phyloP scores from a whole-genome alignment of 768 basidiomycete genomes.

The Auricularia cornea region DNA sequence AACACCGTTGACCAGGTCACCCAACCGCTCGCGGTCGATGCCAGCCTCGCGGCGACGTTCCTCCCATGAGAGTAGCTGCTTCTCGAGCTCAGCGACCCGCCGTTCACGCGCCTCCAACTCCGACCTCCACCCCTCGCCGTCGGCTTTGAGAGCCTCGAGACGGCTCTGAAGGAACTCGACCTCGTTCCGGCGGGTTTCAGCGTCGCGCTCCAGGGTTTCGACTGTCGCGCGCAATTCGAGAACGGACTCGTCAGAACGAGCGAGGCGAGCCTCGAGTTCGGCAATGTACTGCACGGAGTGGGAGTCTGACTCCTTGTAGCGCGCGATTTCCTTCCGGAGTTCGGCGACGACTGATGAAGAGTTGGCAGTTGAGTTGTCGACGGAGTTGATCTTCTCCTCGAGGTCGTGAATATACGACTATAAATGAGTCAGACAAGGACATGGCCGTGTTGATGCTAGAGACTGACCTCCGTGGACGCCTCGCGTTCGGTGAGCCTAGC shows the following conservation, averaged over 20 bases:
- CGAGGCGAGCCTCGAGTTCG: constrained; percentile 76
- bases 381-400: constrained; percentile 82
- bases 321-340: constrained; percentile 71
- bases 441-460: too few relatives aligned
- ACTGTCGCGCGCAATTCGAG: constrained; percentile 60
- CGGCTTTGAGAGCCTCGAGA: constrained; percentile 57
- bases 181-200: constrained; percentile 63
- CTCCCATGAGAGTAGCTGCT: constrained; percentile 72
- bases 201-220: constrained; percentile 68
- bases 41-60: constrained; percentile 58
- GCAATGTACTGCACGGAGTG: constrained; percentile 71
- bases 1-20: constrained; percentile 60
- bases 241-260: constrained; percentile 71
- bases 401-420: constrained; percentile 91
- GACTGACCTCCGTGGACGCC: constrained; percentile 73
- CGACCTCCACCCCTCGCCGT: constrained; percentile 72
- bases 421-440: too few relatives aligned
- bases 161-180: constrained; percentile 62
- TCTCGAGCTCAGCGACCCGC: constrained; percentile 66
- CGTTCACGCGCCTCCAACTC: constrained; percentile 81
- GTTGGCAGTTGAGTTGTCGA: constrained; percentile 68
- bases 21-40: constrained; percentile 58
- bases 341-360: constrained; percentile 77
- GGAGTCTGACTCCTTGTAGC: constrained; percentile 67
- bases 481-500: constrained; percentile 83